Base-by-base conservation (phyloP, 495 filamentous ascomycete species). In the Daldinia childiae region DNA sequence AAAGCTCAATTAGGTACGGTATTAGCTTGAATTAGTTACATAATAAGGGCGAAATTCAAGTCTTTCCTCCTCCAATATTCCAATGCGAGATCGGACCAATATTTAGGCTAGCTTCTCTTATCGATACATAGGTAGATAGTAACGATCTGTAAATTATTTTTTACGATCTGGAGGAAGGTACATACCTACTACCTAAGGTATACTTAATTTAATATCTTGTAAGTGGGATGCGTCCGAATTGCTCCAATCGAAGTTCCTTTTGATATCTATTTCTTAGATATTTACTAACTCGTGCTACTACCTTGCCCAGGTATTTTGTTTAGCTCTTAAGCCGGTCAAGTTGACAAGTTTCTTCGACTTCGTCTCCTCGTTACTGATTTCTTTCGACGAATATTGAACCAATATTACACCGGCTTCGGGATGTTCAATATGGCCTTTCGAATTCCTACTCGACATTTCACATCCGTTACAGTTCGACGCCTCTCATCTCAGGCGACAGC, bases 391-490 rank as follows among this genome's bases (percentile, higher is more conserved):
- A 30, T 0, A 30, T 54, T 15, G 26, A 30, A 30, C 26, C 17
- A 56, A 2, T 9, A 34, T 26, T 54, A 43, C 12, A 21, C 34
- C 57, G 32, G 36, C 36, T 21, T 45, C 5, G n/a, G 27, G 45
- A 51, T 32, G 15, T 54, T 48, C 38, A 57, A 52, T 26, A 77
- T 77, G 75, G 70, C 73, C 39, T 55, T 71, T 36, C 67, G 73
- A 64, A 45, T 72, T 39, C 45, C 62, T 36, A 41, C 62, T 29
- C 75, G 73, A 27, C 43, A 58, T 32, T 56, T 70, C n/a, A 19
- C 64, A 12, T 50, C 48, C 8, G 34, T 60, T 56, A 52, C 64
- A 36, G 36, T 61, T n/a, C 66, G 70, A 39, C n/a, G 58, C 9
- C 15, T 72, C 12, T 72, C 75, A 14, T 75, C 70, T 24, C 68